Percentiles rank a stretch among this genome's conserved stretches.
These are phyloP conservation scores for Puccinia brachypodii DNA, from an alignment of 1,284 basidiomycete species.

Conservation along the genomic window DNA sequence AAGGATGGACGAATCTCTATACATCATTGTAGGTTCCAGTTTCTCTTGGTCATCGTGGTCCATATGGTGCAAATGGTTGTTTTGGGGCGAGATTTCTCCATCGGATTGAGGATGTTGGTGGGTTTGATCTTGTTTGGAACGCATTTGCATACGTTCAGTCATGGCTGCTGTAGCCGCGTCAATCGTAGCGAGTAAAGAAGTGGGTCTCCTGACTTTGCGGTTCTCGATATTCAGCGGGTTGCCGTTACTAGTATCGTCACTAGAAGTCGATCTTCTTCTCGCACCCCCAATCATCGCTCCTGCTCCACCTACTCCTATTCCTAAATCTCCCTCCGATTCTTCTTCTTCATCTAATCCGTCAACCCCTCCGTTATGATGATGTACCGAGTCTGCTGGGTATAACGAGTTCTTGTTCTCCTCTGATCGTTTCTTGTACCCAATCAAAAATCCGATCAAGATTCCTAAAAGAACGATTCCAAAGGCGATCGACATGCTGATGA, in stretches of 20 bases:
- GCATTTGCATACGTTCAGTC: constrained; percentile 32
- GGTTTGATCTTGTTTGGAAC: background rate
- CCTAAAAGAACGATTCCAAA: constrained; percentile 91
- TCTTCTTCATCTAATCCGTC: constrained; percentile 31
- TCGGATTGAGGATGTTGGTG: background rate
- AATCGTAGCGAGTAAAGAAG: constrained; percentile 54
- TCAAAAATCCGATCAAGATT: constrained; percentile 80
- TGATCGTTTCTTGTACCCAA: constrained; percentile 68
- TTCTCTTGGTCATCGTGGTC: background rate
- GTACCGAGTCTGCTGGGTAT: constrained; percentile 47
- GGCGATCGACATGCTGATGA: constrained; percentile 94
- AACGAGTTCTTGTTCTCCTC: constrained; percentile 50
- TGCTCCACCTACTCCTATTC: background rate
- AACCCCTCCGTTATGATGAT: constrained; percentile 36
- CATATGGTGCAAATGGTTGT: background rate
- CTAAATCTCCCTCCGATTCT: background rate
- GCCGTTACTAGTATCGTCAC: background rate
- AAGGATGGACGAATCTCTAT: background rate
- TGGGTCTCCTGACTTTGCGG: constrained; percentile 48
- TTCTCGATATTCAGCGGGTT: background rate
- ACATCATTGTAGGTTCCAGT: background rate
- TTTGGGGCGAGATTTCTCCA: background rate
- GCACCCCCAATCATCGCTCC: constrained; percentile 9
- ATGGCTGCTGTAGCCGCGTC: constrained; percentile 52
- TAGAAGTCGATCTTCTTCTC: constrained; percentile 43